Conservation (phyloP, 805 yeast species). For the Priceomyces melissophilus region DNA sequence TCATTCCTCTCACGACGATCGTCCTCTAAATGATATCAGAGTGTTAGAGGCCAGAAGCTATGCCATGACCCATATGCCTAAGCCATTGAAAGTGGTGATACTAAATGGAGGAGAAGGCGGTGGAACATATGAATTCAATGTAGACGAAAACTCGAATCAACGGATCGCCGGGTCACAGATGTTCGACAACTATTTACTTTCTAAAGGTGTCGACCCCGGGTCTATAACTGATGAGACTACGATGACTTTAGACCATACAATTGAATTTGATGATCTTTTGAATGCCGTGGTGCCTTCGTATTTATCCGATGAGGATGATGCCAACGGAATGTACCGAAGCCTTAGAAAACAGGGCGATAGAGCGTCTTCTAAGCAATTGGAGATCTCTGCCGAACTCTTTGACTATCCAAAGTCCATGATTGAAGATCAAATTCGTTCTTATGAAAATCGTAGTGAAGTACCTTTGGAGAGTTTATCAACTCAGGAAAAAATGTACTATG, state of each 20-base stretch:
- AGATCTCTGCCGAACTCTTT: constrained; percentile 17
- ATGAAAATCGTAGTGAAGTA: constrained; percentile 12
- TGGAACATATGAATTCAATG: constrained; percentile 30
- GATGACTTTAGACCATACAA: constrained; percentile 22
- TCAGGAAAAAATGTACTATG: constrained; percentile 20
- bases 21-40: constrained; percentile 30
- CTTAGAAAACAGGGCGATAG: constrained; percentile 13
- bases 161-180: constrained; percentile 30
- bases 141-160: constrained; percentile 11
- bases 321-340: constrained; percentile 15
- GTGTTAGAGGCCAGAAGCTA: constrained; percentile 35
- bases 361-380: constrained; percentile 10
- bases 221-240: constrained; percentile 10
- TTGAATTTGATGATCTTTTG: constrained; percentile 22
- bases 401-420: constrained; percentile 14
- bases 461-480: constrained; percentile 9
- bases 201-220: constrained; percentile 8
- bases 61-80: constrained; percentile 29
- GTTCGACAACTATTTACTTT: constrained; percentile 21
- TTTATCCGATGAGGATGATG: constrained; percentile 14
- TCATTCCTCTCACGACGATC: constrained; percentile 22
- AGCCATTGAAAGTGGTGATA: constrained; percentile 32
- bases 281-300: constrained; percentile 12
- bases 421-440: constrained; percentile 12
- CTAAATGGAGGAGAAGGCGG: constrained; percentile 19